phyloP scores from a whole-genome alignment of 306 rosid species.

The Hylodesmum podocarpum region DNA sequence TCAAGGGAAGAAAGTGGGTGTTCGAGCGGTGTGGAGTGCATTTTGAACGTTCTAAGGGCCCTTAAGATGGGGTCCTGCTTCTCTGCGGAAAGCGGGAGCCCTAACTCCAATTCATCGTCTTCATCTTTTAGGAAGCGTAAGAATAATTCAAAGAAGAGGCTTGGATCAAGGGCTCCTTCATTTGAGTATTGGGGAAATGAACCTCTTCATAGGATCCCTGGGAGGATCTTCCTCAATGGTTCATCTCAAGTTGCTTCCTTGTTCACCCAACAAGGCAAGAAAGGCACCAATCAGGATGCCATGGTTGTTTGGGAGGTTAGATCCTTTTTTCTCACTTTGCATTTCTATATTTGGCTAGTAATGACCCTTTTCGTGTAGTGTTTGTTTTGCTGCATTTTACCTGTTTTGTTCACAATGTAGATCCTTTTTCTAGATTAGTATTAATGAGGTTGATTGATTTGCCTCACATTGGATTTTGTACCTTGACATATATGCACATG shows the following conservation, averaged over 20 bases:
- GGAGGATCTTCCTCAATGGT: slow-evolving; percentile 77
- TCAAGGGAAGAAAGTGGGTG: slow-evolving; percentile 50
- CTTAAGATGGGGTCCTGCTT: slow-evolving; percentile 99
- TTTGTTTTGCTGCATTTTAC: slow-evolving; percentile 15
- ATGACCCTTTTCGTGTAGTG: not conserved
- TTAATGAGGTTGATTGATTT: slow-evolving; percentile 1
- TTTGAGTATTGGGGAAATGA: slow-evolving; percentile 75
- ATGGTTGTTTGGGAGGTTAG: slow-evolving; percentile 99
- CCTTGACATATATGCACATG: not conserved
- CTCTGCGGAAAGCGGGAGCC: slow-evolving; percentile 95
- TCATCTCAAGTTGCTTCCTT: slow-evolving; percentile 70
- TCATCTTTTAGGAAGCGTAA: slow-evolving; percentile 44
- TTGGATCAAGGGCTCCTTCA: slow-evolving; percentile 61
- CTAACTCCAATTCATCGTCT: slow-evolving; percentile 62
- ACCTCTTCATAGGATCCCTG: slow-evolving; percentile 69
- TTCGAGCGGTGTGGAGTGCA: slow-evolving; percentile 87
- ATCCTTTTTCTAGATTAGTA: slow-evolving; percentile 1
- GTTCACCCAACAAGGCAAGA: slow-evolving; percentile 95
- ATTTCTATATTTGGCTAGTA: not conserved
- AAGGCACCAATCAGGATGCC: slow-evolving; percentile 98
- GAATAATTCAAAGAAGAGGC: slow-evolving; percentile 43
- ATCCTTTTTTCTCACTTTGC: slow-evolving; percentile 13
- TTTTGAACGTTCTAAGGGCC: slow-evolving; percentile 80
- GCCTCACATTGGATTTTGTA: slow-evolving; percentile 1
- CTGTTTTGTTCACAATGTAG: slow-evolving; percentile 23